A percentile compares a stretch with the other conserved stretches of the same genome.
These are phyloP conservation scores for Populus hybrid DNA, from an alignment of 441 rosid species.

Conservation along the genomic window DNA sequence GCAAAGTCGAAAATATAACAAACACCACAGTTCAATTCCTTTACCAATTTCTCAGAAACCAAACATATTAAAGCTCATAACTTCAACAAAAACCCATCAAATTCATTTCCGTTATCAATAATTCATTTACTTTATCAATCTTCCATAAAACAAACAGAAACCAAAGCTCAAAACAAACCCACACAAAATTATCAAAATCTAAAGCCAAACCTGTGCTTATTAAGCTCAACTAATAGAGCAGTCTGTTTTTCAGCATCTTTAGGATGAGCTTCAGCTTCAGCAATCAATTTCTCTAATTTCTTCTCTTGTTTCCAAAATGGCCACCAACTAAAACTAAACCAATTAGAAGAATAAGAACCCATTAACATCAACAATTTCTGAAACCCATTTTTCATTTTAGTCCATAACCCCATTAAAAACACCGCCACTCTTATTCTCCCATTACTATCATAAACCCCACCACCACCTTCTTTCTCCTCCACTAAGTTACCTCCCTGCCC, in stretches of 20 bases:
- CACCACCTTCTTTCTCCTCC: conserved; percentile 27
- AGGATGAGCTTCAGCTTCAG: conserved; percentile 87
- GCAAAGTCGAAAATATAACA: background rate
- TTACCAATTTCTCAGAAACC: background rate
- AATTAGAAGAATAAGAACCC: conserved; percentile 34
- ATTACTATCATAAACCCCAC: conserved; percentile 27
- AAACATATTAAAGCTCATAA: background rate
- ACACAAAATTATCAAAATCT: background rate
- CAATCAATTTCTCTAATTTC: conserved; percentile 60
- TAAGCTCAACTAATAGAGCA: conserved; percentile 77
- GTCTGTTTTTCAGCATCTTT: conserved; percentile 66
- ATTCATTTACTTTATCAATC: background rate
- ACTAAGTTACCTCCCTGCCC: conserved; percentile 14
- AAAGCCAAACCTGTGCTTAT: conserved; percentile 63
- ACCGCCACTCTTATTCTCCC: conserved; percentile 28
- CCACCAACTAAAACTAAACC: conserved; percentile 55
- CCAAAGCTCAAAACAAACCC: background rate
- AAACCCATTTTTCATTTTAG: conserved; percentile 40
- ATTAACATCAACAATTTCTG: conserved; percentile 39
- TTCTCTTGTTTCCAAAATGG: conserved; percentile 75
- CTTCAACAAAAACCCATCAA: background rate
- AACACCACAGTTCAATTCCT: background rate
- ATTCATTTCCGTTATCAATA: background rate
- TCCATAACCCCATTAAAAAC: conserved; percentile 63
- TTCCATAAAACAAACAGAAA: background rate